Base-by-base conservation (phyloP, 2,329 filamentous ascomycete genomes). In the Nectriaceae sp. region DNA sequence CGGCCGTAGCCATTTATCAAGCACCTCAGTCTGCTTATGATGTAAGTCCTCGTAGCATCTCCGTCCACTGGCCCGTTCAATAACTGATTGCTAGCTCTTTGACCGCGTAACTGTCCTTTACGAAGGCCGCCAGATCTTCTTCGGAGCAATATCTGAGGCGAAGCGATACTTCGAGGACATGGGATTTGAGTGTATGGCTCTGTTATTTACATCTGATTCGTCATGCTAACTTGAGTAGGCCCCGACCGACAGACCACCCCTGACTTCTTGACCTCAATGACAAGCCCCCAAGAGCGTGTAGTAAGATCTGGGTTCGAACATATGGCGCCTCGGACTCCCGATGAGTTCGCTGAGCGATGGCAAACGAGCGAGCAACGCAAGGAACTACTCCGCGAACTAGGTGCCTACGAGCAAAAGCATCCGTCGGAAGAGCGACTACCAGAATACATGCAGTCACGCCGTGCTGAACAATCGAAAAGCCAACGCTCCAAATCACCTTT, bases 81-180 rank as follows among this genome's bases (percentile, higher is more conserved):
- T n/a, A n/a, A n/a, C n/a, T n/a, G n/a, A n/a, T n/a, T n/a, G n/a
- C 72, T 70, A 78, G 56, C 59, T 83, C 1, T 88, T 89, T 53
- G 84, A 89, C 66, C 87, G 87, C 54, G 85, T 84, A 0, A 72
- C 85, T 2, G 74, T 89, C 0, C 71, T 89, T 2, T 85, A 88
- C 58, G 80, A 87, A 51, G 86, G 85, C 1, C 77, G 81, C 44
- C 84, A 87, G 57, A 83, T 87, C 45, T 89, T 79, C 68, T 89
- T 85, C 55, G 86, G 86, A 2, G 72, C 70, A 3, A 76, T 75
- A 0, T 68, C 72, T 3, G 71, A 79, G 3, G 85, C 85, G 1
- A 84, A 78, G 53, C 60, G 70, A 4, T 88, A 84, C 63, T 89
- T 89, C 59, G 71, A 82, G 49, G 68, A 75, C 0, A 35, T 64